A percentile compares a stretch with the other conserved stretches of the same genome.
Conservation (phyloP, 768 basidiomycete genomes). For the Amyloporia xantha region DNA sequence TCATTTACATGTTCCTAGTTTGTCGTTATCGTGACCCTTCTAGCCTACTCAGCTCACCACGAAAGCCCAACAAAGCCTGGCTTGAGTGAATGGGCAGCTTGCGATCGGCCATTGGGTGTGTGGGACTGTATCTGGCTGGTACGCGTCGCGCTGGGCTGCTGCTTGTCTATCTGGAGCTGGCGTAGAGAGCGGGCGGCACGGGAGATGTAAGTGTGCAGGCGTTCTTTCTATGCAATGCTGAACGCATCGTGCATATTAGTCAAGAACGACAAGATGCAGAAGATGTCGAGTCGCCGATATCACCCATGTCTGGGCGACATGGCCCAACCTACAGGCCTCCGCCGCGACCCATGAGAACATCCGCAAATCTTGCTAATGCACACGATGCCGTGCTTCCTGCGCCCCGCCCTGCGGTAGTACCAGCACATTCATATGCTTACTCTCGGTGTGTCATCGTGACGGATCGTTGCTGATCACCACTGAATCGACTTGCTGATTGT, state of each 20-base stretch:
- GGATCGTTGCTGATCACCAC: too few species aligned
- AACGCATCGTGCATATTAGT: neutral
- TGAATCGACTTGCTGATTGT: neutral
- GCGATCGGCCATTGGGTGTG: conserved; percentile 54
- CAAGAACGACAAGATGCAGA: neutral
- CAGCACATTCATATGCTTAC: neutral
- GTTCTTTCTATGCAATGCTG: neutral
- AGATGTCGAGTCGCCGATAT: neutral
- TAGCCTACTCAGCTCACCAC: conserved; percentile 40
- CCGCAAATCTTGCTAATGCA: neutral
- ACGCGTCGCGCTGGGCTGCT: conserved; percentile 42
- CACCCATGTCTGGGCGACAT: neutral
- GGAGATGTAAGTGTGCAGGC: conserved; percentile 10
- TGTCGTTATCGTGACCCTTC: conserved; percentile 41
- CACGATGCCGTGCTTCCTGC: neutral
- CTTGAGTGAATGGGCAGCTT: conserved; percentile 54
- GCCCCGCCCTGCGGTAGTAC: neutral
- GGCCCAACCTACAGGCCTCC: neutral
- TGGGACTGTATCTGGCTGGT: conserved; percentile 65
- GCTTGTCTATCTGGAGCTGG: conserved; percentile 54
- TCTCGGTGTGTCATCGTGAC: neutral
- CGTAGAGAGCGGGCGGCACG: conserved; percentile 20
- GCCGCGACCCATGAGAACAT: neutral
- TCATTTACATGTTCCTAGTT: conserved; percentile 30
- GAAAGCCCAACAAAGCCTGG: conserved; percentile 37